Evolutionary conservation across 371 early-diverging fungal genomes (phyloP), one percentile per base, ranked within the genome.

Genomic region (Mucor circinelloides): DNA sequence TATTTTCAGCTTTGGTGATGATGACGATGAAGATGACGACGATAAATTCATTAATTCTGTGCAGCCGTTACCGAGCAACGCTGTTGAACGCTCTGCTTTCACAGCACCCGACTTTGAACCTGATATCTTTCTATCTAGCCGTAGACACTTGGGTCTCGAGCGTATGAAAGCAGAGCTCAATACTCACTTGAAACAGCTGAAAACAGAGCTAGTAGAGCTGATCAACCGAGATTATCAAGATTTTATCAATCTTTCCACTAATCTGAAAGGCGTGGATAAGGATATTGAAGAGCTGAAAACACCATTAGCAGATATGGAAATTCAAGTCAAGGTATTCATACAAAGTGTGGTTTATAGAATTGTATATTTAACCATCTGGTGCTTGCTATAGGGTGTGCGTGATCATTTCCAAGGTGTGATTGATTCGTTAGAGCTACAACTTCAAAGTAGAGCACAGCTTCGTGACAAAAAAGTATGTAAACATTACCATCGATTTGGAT

Each of bases 171-270:
- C 76, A 10, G 92, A 91, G 69, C 78, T 91, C 28, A 87, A 83
- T 48, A 48, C 75, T 0, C 89, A 89, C 67, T 76, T 90, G 67
- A 81, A 78, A 46, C 77, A 82, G 19, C 73, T 93, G 31, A 92
- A 91, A 71, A 77, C 79, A 15, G 93, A 92, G 59, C 86, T 94
- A 28, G 87, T 93, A 15, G 95, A 93, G 55, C 84, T 93, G 54
- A 91, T 93, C 73, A 92, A 93, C 72, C 77, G 84, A 61, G 93
- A 93, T 68, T 94, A 92, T 71, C 90, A 91, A 28, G 91, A 93
- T 64, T 93, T 93, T 71, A 91, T 94, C 57, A 87, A 89, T 63
- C 76, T 94, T 13, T 91, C 93, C 1, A 92, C 91, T 17, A 90
- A 90, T 59, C 84, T 94, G 64, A 90, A 90, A 52, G 93, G 94